A percentile compares a stretch with the other conserved stretches of the same genome.
These are phyloP conservation scores for Ganoderma lucidum DNA, from an alignment of 1,284 basidiomycete species.

Conservation along the genomic window DNA sequence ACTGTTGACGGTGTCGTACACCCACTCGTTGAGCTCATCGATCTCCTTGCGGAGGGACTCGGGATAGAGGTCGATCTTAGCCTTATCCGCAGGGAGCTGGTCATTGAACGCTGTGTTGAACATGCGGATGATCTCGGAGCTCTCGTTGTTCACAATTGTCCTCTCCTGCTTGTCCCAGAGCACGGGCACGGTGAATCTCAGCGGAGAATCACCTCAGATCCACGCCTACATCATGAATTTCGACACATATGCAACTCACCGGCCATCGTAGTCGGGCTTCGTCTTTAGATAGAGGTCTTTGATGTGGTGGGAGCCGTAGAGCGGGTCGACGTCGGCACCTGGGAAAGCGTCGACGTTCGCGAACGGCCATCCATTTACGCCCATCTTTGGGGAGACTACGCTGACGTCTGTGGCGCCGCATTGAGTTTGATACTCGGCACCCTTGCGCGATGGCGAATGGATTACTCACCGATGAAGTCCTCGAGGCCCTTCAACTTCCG, in stretches of 20 bases:
- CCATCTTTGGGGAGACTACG: slow-evolving; percentile 94
- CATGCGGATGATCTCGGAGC: slow-evolving; percentile 92
- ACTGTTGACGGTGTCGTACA: slow-evolving; percentile 88
- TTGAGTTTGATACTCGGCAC: neutral
- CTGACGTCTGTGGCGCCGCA: slow-evolving; percentile 64
- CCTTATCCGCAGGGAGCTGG: slow-evolving; percentile 69
- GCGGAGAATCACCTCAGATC: slow-evolving; percentile 54
- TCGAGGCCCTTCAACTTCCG: slow-evolving; percentile 94
- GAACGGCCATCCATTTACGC: slow-evolving; percentile 89
- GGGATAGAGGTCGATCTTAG: slow-evolving; percentile 44
- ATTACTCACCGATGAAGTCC: slow-evolving; percentile 73
- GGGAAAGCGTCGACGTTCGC: slow-evolving; percentile 75
- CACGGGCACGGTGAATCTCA: slow-evolving; percentile 85
- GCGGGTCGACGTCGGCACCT: slow-evolving; percentile 76
- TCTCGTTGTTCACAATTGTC: slow-evolving; percentile 97
- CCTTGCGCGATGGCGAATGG: neutral
- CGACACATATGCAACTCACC: slow-evolving; percentile 55
- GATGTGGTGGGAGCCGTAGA: slow-evolving; percentile 77
- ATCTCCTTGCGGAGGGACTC: slow-evolving; percentile 62
- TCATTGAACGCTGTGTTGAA: slow-evolving; percentile 89
- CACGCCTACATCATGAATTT: slow-evolving; percentile 73
- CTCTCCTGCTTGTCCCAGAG: slow-evolving; percentile 93
- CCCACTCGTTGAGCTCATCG: slow-evolving; percentile 89
- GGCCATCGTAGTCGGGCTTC: slow-evolving; percentile 73
- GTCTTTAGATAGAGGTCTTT: slow-evolving; percentile 89